These are phyloP conservation scores for Saitozyma podzolica DNA, from an alignment of 768 basidiomycete species.

Conservation along the genomic window DNA sequence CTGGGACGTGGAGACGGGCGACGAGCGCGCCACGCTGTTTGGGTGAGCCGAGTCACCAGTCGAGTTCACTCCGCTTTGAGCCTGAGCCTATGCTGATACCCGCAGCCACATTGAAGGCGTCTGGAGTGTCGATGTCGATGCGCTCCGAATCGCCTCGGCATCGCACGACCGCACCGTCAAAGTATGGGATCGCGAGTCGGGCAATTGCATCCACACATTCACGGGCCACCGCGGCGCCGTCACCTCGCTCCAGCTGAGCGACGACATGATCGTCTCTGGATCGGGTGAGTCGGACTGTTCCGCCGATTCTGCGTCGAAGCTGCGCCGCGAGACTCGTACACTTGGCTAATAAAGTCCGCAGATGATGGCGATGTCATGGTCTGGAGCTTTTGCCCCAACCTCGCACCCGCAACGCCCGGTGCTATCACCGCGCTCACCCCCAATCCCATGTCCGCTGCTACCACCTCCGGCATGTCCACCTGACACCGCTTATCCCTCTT, in stretches of 20 bases:
- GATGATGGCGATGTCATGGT: slow-evolving; percentile 85
- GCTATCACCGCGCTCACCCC: background rate
- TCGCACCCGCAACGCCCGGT: background rate
- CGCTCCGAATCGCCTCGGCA: slow-evolving; percentile 83
- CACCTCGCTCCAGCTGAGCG: slow-evolving; percentile 81
- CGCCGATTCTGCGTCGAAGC: background rate
- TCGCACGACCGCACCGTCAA: slow-evolving; percentile 65
- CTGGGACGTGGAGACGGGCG: slow-evolving; percentile 90
- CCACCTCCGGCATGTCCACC: background rate
- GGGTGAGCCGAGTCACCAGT: slow-evolving; percentile 55
- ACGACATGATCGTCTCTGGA: slow-evolving; percentile 95
- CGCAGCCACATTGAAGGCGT: slow-evolving; percentile 86
- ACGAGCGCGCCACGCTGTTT: slow-evolving; percentile 77
- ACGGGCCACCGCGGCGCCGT: slow-evolving; percentile 94
- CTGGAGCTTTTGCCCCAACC: slow-evolving; percentile 62
- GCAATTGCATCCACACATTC: slow-evolving; percentile 80
- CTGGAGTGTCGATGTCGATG: slow-evolving; percentile 92
- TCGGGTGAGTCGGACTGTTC: slow-evolving; percentile 54
- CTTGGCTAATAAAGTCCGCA: slow-evolving; percentile 15
- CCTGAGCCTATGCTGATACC: background rate
- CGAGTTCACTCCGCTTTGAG: background rate
- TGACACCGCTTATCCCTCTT: background rate
- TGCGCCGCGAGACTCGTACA: background rate
- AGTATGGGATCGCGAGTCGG: slow-evolving; percentile 93
- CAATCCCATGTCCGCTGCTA: background rate